A percentile compares a stretch with the other conserved stretches of the same genome.
These are phyloP conservation scores for Lentinula raphanica DNA, from an alignment of 768 basidiomycete genomes.

Conservation along the genomic window DNA sequence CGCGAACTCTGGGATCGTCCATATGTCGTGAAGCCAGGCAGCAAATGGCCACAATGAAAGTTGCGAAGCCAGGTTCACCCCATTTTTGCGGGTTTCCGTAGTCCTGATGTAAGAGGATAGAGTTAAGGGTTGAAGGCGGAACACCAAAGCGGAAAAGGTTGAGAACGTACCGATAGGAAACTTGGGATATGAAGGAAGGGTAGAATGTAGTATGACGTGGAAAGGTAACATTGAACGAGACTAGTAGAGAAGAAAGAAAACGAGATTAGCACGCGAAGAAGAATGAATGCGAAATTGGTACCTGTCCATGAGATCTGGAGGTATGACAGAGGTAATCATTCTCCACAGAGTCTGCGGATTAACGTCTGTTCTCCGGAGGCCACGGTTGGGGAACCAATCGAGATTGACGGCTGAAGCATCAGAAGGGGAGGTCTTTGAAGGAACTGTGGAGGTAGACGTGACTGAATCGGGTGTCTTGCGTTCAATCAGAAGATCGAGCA, in stretches of 20 bases:
- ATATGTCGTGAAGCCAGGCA: slow-evolving; percentile 90
- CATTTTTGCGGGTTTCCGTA: slow-evolving; percentile 93
- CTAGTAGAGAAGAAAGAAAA: slow-evolving; percentile 28
- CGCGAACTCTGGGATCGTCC: slow-evolving; percentile 85
- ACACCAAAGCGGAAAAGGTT: slow-evolving; percentile 4
- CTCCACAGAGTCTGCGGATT: slow-evolving; percentile 89
- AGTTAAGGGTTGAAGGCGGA: slow-evolving; percentile 1
- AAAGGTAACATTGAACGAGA: slow-evolving; percentile 79
- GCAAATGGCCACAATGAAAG: slow-evolving; percentile 90
- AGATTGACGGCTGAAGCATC: slow-evolving; percentile 30
- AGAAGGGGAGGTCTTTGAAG: slow-evolving; percentile 12
- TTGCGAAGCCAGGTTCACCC: slow-evolving; percentile 92
- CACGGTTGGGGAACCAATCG: slow-evolving; percentile 84
- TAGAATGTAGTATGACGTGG: slow-evolving; percentile 89
- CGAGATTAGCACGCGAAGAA: slow-evolving; percentile 8
- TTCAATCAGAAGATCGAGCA: slow-evolving; percentile 80
- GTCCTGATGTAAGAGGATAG: slow-evolving; percentile 45
- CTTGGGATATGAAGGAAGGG: slow-evolving; percentile 91
- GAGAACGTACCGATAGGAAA: slow-evolving; percentile 62
- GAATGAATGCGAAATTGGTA: slow-evolving; percentile 26
- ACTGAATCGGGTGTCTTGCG: slow-evolving; percentile 41
- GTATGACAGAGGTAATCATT: slow-evolving; percentile 78
- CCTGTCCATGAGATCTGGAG: slow-evolving; percentile 93
- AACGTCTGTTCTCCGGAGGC: slow-evolving; percentile 65
- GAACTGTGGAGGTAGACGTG: slow-evolving; percentile 12